Conservation (phyloP, 1,284 basidiomycete species). For the Coniophora puteana region DNA sequence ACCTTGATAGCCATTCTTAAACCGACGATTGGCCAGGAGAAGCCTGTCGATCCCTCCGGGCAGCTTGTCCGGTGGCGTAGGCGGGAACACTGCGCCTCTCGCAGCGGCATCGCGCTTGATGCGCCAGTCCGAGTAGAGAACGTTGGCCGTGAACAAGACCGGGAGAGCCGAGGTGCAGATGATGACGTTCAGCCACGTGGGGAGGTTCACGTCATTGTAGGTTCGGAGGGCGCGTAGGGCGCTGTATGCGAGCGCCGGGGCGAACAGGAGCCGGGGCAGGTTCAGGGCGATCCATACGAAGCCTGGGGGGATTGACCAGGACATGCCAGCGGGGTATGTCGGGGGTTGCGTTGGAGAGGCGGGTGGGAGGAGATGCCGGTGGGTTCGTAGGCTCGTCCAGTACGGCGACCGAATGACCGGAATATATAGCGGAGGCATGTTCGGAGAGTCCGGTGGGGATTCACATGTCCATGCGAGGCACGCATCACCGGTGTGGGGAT, state of each 20-base stretch:
- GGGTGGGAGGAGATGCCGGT: no score
- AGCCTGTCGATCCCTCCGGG: slow-evolving; percentile 31
- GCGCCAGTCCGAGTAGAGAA: slow-evolving; percentile 18
- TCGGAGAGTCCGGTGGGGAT: no score
- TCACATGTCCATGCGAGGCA: no score
- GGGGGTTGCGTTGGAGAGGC: no score
- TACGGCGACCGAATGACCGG: no score
- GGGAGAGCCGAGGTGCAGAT: slow-evolving; percentile 25
- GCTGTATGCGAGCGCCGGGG: slow-evolving; percentile 15
- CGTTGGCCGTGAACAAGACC: slow-evolving; percentile 16
- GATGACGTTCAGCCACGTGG: slow-evolving; percentile 15
- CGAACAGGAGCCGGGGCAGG: slow-evolving; percentile 17
- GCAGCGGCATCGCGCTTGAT: slow-evolving; percentile 26
- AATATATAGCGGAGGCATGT: no score
- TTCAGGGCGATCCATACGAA: slow-evolving; percentile 18
- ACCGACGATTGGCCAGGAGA: slow-evolving; percentile 15
- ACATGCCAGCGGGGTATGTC: no score
- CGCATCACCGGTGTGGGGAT: no score
- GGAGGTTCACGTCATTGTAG: slow-evolving; percentile 5
- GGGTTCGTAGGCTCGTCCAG: no score
- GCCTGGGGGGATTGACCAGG: slow-evolving; percentile 22
- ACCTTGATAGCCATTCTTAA: slow-evolving; percentile 32
- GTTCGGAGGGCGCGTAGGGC: slow-evolving; percentile 8
- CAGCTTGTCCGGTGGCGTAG: slow-evolving; percentile 25
- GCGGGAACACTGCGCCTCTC: slow-evolving; percentile 30